Evolutionary conservation across 441 rosid species (phyloP), one percentile per base, ranked within the genome.

Genomic region (Jatropha podagrica): DNA sequence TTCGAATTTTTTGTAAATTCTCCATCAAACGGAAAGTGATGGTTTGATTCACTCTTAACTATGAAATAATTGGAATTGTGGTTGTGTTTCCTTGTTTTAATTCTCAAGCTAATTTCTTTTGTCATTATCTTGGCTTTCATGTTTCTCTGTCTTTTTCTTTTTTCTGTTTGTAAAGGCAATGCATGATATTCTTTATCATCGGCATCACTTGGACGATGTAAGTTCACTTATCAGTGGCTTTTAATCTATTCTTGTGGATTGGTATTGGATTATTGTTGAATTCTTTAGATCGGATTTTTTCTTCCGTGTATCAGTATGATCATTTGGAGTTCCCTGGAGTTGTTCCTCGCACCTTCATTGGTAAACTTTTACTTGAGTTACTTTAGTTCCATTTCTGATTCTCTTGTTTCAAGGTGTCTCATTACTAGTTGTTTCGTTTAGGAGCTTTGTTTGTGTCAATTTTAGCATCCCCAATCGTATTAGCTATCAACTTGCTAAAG

Each of bases 291-390:
- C 60, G 52, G 8, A 37, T 74, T n/a, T 71, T 20, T 81, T 40
- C 74, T 54, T 75, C 7, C 61, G 32, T 58, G 12, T 76, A 7
- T 74, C 84, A 95, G 98, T 93, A 95, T 83, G 99, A 93, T 85
- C 98, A 95, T 85, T 77, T 93, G 87, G 98, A 95, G 82, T 95
- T 93, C 82, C 91, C 98, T 62, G 98, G 99, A 76, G 97, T 95
- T 78, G 98, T 93, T 76, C 98, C 97, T 79, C 98, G 98, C 76
- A 91, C 99, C 72, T 95, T 95, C 73, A 85, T 92, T 2, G 98
- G 99, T 91, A 81, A 76, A 78, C 65, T 69, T 48, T 54, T 9
- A 49, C 32, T 27, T 23, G 60, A n/a, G 54, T 58, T 20, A 13
- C 8, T 51, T 37, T 41, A n/a, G 0, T 71, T 62, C 42, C 69